phyloP scores from a whole-genome alignment of 2,329 filamentous ascomycete genomes.

The Sclerotinia spermophila region DNA sequence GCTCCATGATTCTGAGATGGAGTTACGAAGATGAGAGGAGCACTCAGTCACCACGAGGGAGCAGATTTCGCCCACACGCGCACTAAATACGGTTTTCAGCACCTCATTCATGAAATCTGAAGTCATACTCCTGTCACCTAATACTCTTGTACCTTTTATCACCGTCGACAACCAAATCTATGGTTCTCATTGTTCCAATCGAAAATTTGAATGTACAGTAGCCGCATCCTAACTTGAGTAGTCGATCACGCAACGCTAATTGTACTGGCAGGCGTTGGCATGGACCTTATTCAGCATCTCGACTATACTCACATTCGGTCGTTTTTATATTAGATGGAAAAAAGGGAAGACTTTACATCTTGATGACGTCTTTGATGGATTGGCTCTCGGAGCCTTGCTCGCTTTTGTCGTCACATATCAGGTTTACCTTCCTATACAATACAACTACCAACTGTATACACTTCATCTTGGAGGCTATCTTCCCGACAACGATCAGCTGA shows the following conservation, averaged over 20 bases:
- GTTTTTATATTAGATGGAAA: slow-evolving; percentile 8
- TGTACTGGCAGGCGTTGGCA: slow-evolving; percentile 3
- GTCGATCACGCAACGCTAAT: neutral
- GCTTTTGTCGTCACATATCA: slow-evolving; percentile 11
- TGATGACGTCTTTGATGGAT: slow-evolving; percentile 6
- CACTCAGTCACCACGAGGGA: neutral
- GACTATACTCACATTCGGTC: slow-evolving; percentile 4
- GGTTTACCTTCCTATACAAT: slow-evolving; percentile 5
- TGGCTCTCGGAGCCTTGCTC: slow-evolving; percentile 8
- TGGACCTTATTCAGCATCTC: slow-evolving; percentile 13
- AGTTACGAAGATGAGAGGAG: neutral
- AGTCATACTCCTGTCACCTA: neutral
- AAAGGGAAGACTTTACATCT: neutral
- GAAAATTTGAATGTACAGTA: slow-evolving; percentile 1
- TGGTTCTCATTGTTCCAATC: slow-evolving; percentile 11
- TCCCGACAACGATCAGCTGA: neutral
- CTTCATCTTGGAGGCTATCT: neutral
- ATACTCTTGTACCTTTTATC: neutral
- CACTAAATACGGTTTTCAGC: neutral
- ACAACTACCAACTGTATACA: slow-evolving; percentile 10
- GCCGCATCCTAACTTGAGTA: neutral
- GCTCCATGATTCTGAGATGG: neutral
- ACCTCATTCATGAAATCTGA: neutral
- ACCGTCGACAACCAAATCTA: neutral
- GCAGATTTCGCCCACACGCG: neutral